Conservation (phyloP, 2,329 filamentous ascomycete genomes). For the Allantophomopsis lycopodina region DNA sequence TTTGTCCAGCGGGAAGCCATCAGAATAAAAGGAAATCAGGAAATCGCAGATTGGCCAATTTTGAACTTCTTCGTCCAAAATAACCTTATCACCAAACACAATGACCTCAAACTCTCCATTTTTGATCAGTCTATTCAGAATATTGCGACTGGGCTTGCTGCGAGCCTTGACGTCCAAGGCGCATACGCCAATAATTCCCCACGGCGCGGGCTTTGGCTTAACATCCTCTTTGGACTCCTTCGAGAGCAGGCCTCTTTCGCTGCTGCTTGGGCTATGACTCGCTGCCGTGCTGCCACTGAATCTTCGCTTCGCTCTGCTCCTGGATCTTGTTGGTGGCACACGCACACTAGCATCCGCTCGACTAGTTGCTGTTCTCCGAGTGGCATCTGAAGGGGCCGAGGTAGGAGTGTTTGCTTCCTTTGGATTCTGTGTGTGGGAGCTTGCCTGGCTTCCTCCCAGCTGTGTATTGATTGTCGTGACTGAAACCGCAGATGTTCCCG, state of each 20-base stretch:
- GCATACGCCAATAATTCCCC: conserved; percentile 76
- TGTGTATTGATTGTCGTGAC: conserved; percentile 35
- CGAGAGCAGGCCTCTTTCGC: conserved; percentile 41
- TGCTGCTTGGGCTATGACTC: conserved; percentile 69
- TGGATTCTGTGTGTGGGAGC: conserved; percentile 30
- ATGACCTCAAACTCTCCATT: conserved; percentile 92
- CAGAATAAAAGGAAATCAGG: conserved; percentile 94
- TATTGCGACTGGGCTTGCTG: conserved; percentile 94
- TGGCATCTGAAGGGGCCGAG: conserved; percentile 14
- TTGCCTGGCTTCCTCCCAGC: conserved; percentile 26
- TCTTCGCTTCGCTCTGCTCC: conserved; percentile 58
- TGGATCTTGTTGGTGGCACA: conserved; percentile 39
- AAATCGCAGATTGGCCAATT: conserved; percentile 93
- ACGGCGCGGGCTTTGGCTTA: conserved; percentile 41
- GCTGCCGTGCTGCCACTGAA: conserved; percentile 73
- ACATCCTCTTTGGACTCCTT: conserved; percentile 43
- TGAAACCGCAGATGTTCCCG: conserved; percentile 34
- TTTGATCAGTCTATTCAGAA: conserved; percentile 79
- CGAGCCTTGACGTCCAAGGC: conserved; percentile 90
- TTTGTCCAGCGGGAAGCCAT: conserved; percentile 93
- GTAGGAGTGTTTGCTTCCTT: conserved; percentile 15
- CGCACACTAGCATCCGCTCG: conserved; percentile 16
- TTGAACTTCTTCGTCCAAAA: conserved; percentile 89
- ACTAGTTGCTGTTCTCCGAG: conserved; percentile 15
- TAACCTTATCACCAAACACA: conserved; percentile 97